Conservation (phyloP, 2,329 filamentous ascomycete species). For the Penicillium capsulatum region DNA sequence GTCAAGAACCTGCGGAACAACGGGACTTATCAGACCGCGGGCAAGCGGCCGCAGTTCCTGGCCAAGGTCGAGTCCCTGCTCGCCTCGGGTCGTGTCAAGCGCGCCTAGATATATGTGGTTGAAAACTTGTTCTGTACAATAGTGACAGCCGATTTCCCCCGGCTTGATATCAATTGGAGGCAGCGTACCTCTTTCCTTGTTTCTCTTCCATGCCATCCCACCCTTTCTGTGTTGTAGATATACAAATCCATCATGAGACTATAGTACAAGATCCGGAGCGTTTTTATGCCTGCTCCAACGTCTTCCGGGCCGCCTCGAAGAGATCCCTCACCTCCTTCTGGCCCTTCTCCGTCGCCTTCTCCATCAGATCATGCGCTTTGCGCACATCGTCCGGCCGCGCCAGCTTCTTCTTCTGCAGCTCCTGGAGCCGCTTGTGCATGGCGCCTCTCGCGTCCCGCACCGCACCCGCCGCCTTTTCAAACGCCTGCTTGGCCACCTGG, state of each 20-base stretch:
- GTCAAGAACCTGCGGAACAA: conserved; percentile 39
- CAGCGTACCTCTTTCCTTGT: background rate
- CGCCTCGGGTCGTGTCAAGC: conserved; percentile 26
- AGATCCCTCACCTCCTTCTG: conserved; percentile 46
- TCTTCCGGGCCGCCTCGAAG: conserved; percentile 41
- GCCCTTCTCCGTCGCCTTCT: conserved; percentile 45
- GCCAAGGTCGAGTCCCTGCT: conserved; percentile 38
- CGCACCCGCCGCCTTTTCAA: conserved; percentile 40
- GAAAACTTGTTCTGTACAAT: conserved; percentile 19
- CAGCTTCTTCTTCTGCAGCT: conserved; percentile 42
- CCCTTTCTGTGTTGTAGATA: conserved; percentile 13
- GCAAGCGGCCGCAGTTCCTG: conserved; percentile 37
- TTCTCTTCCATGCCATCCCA: background rate
- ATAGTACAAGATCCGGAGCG: conserved; percentile 8
- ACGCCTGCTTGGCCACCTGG: conserved; percentile 39
- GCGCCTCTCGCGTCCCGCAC: conserved; percentile 42
- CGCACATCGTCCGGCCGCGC: conserved; percentile 45
- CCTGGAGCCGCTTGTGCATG: conserved; percentile 45
- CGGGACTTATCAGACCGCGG: conserved; percentile 37
- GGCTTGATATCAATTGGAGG: conserved; percentile 2
- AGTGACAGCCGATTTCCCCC: conserved; percentile 9
- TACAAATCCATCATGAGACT: conserved; percentile 11
- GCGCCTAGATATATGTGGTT: conserved; percentile 14
- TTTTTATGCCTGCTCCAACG: conserved; percentile 32
- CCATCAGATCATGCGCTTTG: conserved; percentile 47